These are phyloP conservation scores for Planoprotostelium fungivorum DNA, from an alignment of 78 protist species.

Conservation along the genomic window DNA sequence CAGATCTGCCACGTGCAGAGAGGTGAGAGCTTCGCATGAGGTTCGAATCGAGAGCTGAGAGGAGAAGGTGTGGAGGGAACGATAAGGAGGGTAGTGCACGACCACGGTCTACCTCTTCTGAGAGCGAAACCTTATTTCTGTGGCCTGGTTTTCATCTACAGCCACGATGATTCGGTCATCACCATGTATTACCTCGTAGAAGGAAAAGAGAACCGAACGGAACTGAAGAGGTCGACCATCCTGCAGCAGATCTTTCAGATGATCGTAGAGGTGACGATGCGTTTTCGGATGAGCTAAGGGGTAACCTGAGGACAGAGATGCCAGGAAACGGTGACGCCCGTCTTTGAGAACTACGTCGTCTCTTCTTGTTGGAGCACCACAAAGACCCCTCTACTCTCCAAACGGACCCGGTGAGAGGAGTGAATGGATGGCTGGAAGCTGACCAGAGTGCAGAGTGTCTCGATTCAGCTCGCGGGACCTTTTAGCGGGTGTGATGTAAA, in stretches of 20 bases:
- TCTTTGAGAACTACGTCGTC: not conserved
- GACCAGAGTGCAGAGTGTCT: no score
- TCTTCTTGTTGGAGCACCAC: no score
- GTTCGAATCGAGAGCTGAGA: not conserved
- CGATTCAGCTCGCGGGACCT: no score
- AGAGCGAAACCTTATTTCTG: not conserved
- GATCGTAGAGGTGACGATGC: not conserved
- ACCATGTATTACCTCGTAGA: not conserved
- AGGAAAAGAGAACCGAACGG: not conserved
- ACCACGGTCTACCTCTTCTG: not conserved
- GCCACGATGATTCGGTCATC: not conserved
- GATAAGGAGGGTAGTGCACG: not conserved
- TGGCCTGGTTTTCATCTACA: not conserved
- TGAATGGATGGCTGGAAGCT: no score
- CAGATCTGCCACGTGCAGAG: not conserved
- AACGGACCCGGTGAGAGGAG: no score
- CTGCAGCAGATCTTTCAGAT: not conserved
- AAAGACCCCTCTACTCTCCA: no score
- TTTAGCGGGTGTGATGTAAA: no score
- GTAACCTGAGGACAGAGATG: no score
- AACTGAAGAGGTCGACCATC: not conserved
- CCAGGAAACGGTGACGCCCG: no score
- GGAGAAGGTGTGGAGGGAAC: not conserved
- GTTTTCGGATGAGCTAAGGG: no score
- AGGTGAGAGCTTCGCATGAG: not conserved